Conservation (phyloP, 129 eudicot species). For the Deinandra increscens region DNA sequence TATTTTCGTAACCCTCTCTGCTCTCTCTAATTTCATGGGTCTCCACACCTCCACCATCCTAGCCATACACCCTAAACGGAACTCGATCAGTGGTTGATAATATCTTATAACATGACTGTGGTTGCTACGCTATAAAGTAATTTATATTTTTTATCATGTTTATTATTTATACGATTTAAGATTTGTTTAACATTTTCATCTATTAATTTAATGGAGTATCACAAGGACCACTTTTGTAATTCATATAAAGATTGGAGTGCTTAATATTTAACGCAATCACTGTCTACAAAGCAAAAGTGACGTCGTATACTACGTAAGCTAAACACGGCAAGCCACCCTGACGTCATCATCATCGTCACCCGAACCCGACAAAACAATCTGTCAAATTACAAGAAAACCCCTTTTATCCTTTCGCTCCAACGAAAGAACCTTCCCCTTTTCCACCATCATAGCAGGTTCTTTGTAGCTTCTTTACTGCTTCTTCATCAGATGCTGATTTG, state of each 20-base stretch:
- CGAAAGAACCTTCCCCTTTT: slow-evolving; percentile 21
- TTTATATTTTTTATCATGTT: too few relatives aligned
- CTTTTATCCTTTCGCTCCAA: slow-evolving; percentile 19
- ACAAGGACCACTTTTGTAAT: neutral
- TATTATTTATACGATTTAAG: too few relatives aligned
- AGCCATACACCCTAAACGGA: too few relatives aligned
- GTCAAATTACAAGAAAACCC: slow-evolving; percentile 10
- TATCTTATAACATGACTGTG: too few relatives aligned
- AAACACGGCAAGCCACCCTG: slow-evolving; percentile 34
- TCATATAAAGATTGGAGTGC: neutral
- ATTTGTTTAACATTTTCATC: too few relatives aligned
- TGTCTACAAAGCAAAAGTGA: neutral
- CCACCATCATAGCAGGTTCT: slow-evolving; percentile 11
- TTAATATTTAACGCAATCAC: neutral
- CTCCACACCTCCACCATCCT: too few relatives aligned
- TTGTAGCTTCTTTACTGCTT: slow-evolving; percentile 1
- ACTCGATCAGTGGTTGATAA: too few relatives aligned
- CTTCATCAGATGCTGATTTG: neutral
- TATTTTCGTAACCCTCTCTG: too few relatives aligned
- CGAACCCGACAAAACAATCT: slow-evolving; percentile 17
- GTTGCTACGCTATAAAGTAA: too few relatives aligned
- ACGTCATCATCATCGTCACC: slow-evolving; percentile 33
- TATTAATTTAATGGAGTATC: too few relatives aligned
- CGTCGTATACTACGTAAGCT: slow-evolving; percentile 30
- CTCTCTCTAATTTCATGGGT: too few relatives aligned